Evolutionary conservation across 495 filamentous ascomycete genomes (phyloP).

Genomic region (Cetradonia linearis): DNA sequence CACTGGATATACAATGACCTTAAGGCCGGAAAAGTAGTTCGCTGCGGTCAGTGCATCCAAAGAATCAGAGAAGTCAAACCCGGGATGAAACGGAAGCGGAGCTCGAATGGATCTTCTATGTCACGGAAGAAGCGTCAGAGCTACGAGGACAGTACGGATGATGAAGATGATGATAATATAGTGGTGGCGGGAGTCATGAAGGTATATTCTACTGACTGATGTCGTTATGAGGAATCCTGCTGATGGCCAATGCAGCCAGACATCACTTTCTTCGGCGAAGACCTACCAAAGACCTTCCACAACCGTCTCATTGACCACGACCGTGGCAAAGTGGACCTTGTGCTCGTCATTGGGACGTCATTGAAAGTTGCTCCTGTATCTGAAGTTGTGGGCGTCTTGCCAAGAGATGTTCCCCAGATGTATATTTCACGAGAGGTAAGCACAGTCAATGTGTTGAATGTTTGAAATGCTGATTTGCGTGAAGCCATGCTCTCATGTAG

Average conservation of each 20-base stretch:
- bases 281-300: slow-evolving; percentile 75
- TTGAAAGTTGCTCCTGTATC: slow-evolving; percentile 92
- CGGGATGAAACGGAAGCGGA: slow-evolving; percentile 67
- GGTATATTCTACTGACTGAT: slow-evolving; percentile 27
- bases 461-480: slow-evolving; percentile 6
- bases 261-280: slow-evolving; percentile 82
- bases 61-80: slow-evolving; percentile 36
- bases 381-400: slow-evolving; percentile 76
- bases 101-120: slow-evolving; percentile 40
- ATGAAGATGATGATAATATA: slow-evolving; percentile 62
- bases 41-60: slow-evolving; percentile 51
- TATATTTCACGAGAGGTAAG: slow-evolving; percentile 78
- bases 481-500: slow-evolving; percentile 71
- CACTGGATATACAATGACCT: slow-evolving; percentile 70
- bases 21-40: slow-evolving; percentile 57
- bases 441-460: slow-evolving; percentile 10
- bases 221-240: neutral
- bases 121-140: slow-evolving; percentile 43
- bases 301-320: slow-evolving; percentile 69
- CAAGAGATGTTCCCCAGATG: slow-evolving; percentile 75
- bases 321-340: slow-evolving; percentile 69
- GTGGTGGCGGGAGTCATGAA: slow-evolving; percentile 86
- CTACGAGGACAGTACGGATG: slow-evolving; percentile 55
- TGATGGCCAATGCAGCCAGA: slow-evolving; percentile 45
- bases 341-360: slow-evolving; percentile 94